Base-by-base conservation (phyloP, 2,329 filamentous ascomycete species). In the Aspergillus japonicus region DNA sequence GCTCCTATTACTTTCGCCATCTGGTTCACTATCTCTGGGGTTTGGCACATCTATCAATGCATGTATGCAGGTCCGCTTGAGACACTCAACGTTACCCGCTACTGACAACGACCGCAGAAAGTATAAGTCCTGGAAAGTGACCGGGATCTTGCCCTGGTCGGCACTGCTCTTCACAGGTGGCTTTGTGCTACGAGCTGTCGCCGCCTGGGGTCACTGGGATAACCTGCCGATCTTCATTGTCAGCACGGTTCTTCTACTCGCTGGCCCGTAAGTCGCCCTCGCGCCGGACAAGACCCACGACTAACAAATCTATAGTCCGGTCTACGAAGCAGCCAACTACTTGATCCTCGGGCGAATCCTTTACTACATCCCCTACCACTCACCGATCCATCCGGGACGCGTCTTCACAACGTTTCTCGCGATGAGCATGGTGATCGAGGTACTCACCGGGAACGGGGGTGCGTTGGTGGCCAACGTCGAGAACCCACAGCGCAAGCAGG, bases 351-450 rank as follows among this genome's bases (percentile, higher is more conserved):
- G 76, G 16, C 78, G 81, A 29, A 78, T 84, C n/a, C 73, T 86
- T 0, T 78, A 78, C 58, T 78, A 80, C 54, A 70, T 76, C 2
- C 72, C 82, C 3, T 85, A 85, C 60, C 77, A 81, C 44, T 69
- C 71, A 1, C 75, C 76, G 1, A 78, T 85, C 35, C 82, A 85
- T 63, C 83, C 83, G 0, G 83, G 83, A 3, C 79, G 83, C 3
- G 78, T 87, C 4, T 83, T 87, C 64, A 87, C 85, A 62, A 81
- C 80, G 3, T 84, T 88, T 62, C 73, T 88, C 39, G 73, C 80
- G 1, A 74, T 84, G 10, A 83, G 86, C 42, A 69, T 74, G 2
- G 71, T 80, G 0, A 79, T 87, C 44, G 77, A 78, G 56, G 60
- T 61, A 8, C 73, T 86, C 2, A 83, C 82, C 21, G 81, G 75